Evolutionary conservation across 805 yeast genomes (phyloP), one percentile per base, ranked within the genome.

Genomic region (Candida endomychidarum): DNA sequence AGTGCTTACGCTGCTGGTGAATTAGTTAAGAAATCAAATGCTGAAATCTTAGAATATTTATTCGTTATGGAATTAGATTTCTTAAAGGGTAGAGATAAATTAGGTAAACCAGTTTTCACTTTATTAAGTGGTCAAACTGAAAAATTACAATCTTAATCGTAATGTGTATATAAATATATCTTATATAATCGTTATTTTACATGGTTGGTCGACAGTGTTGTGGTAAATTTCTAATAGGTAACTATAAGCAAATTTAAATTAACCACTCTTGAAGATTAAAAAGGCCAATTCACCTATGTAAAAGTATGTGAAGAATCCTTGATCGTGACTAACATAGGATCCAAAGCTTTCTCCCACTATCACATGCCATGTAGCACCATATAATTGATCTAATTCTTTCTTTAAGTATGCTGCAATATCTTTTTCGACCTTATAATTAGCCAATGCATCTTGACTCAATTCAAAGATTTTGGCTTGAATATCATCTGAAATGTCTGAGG

Each of bases 51-150:
- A 38, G 96, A 89, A 66, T 93, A 80, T 63, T 70, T 83, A 49
- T 93, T 93, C 58, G 87, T 93, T 33, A 80, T 93, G 86, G 99
- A 93, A 70, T 80, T 93, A 56, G 91, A 87, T 57, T 93, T 91
- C 78, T 78, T 93, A 61, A 83, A 89, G 59, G 99, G 99, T 51
- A 81, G 96, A 67, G 90, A 85, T 42, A 84, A 79, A 70, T 80
- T 93, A 54, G 75, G 72, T 42, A 88, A 93, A 31, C 95, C 91
- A 22, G 84, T 85, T n/a, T 90, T 79, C 74, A 93, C 99, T 31
- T 75, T 93, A 49, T 73, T 93, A 53, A 80, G 81, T 41, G 96
- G 91, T 37, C 96, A 90, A 66, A 63, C 75, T 35, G 88, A 82
- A 61, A 34, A 34, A 16, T 24, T 24, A 18, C 17, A 23, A 9